Conservation (phyloP, 257 asterid genomes). For the Cynanchum wilfordii region DNA sequence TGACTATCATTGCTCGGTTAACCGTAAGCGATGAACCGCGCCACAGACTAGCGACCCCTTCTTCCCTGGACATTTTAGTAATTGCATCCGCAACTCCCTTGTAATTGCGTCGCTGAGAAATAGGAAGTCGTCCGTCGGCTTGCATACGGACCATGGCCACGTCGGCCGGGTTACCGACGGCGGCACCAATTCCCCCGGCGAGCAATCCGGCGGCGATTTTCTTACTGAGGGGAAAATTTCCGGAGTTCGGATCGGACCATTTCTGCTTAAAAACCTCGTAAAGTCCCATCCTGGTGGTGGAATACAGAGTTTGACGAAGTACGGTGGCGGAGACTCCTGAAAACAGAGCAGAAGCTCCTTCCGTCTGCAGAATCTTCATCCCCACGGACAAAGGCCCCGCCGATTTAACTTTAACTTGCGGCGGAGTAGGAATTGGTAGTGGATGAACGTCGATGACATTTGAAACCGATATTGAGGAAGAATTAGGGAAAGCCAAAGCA, state of each 20-base stretch:
- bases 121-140: slow-evolving; percentile 70
- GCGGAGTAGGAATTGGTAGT: slow-evolving; percentile 10
- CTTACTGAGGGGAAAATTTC: slow-evolving; percentile 27
- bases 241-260: slow-evolving; percentile 46
- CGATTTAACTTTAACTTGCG: slow-evolving; percentile 9
- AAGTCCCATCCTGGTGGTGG: slow-evolving; percentile 69
- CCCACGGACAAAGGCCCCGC: slow-evolving; percentile 47
- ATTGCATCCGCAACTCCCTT: slow-evolving; percentile 57
- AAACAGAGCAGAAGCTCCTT: slow-evolving; percentile 51
- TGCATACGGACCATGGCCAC: slow-evolving; percentile 79
- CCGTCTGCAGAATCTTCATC: slow-evolving; percentile 39
- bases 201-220: slow-evolving; percentile 48
- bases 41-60: slow-evolving; percentile 64
- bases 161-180: slow-evolving; percentile 73
- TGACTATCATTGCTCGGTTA: slow-evolving; percentile 67
- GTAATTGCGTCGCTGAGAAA: slow-evolving; percentile 44
- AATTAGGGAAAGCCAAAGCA: slow-evolving; percentile 29
- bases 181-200: slow-evolving; percentile 65
- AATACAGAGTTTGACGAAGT: slow-evolving; percentile 54
- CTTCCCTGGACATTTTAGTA: slow-evolving; percentile 42
- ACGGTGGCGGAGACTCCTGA: slow-evolving; percentile 72
- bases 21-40: slow-evolving; percentile 61
- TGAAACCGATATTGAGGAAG: slow-evolving; percentile 3
- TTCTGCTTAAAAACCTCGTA: slow-evolving; percentile 55
- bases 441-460: slow-evolving; percentile 18